These are phyloP conservation scores for Aspergillus sparsus DNA, from an alignment of 495 filamentous ascomycete species.

Conservation along the genomic window DNA sequence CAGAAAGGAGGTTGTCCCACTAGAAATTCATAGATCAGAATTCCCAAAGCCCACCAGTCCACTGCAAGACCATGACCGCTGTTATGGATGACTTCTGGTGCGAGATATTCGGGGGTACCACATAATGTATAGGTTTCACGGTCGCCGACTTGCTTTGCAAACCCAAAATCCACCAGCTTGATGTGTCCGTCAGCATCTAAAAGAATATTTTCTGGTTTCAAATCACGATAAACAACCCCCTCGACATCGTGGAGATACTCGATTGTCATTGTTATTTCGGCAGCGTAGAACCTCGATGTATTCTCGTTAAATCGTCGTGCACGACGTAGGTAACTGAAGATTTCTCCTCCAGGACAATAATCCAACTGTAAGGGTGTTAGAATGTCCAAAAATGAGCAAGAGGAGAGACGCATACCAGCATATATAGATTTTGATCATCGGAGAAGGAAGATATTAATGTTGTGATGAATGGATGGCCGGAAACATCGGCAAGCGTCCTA, in stretches of 20 bases:
- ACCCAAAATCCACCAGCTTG: slow-evolving; percentile 97
- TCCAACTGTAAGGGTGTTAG: slow-evolving; percentile 60
- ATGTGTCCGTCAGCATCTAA: slow-evolving; percentile 91
- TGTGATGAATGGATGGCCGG: slow-evolving; percentile 94
- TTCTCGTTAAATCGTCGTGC: slow-evolving; percentile 82
- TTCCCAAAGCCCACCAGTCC: slow-evolving; percentile 99
- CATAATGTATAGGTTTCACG: slow-evolving; percentile 93
- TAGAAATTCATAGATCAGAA: slow-evolving; percentile 93
- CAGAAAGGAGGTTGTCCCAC: slow-evolving; percentile 97
- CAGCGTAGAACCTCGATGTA: slow-evolving; percentile 89
- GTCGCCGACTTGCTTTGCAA: slow-evolving; percentile 70
- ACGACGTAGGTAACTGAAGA: slow-evolving; percentile 89
- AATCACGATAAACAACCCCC: slow-evolving; percentile 88
- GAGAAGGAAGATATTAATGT: slow-evolving; percentile 88
- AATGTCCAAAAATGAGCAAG: slow-evolving; percentile 3
- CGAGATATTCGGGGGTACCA: slow-evolving; percentile 94
- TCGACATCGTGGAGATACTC: slow-evolving; percentile 85
- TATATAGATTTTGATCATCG: slow-evolving; percentile 84
- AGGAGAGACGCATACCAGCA: slow-evolving; percentile 63
- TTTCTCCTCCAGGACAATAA: slow-evolving; percentile 91
- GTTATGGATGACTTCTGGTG: slow-evolving; percentile 94
- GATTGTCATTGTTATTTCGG: slow-evolving; percentile 90
- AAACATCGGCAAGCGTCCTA: slow-evolving; percentile 79
- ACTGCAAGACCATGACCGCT: slow-evolving; percentile 93
- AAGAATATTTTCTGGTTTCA: slow-evolving; percentile 96